Base-by-base conservation (phyloP, 1,139 yeast genomes). In the Saccharomyces uvarum region DNA sequence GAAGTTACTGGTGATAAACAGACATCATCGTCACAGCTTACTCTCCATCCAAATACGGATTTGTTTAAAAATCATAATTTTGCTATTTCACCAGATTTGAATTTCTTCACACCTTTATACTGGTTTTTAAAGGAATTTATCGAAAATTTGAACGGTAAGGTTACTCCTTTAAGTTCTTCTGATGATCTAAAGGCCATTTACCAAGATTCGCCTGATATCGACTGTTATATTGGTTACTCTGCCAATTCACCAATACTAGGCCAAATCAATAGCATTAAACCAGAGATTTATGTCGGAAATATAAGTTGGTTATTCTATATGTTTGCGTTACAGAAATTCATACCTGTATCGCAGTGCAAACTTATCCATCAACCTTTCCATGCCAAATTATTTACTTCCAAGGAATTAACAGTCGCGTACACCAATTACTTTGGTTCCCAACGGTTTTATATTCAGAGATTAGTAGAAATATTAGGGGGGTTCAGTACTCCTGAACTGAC, bases 371-470 rank as follows among this genome's bases (percentile, higher is more conserved):
- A 38, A 11, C 44, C 98, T 0, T 72, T 77, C n/a, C 88, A 86
- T 1, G 63, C 47, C 69, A 70, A 13, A 82, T 82, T 2, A 61
- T 88, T 32, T 70, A 78, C 9, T 81, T 75, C 8, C 77, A 71
- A 74, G 26, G 76, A 78, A 14, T 70, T 81, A 48, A 72, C 76
- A 13, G 79, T 89, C 8, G 78, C 90, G 3, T 79, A 88, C 4
- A 84, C 97, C 0, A 88, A 88, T 63, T 90, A 88, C 66, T 80
- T 87, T 26, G 97, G 97, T 0, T 95, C 86, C 62, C 86, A 96
- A 0, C 75, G 99, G 47, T 72, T 75, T 21, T 91, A 88, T 63
- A 72, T 93, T 41, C 81, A 84, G 50, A 76, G 77, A 51, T 73
- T 93, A n/a, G 80, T 87, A 7, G 74, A 76, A 14, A 75, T 84